A percentile compares a stretch with the other conserved stretches of the same genome.
phyloP scores from a whole-genome alignment of 805 yeast genomes.

The Yarrowia sp. region DNA sequence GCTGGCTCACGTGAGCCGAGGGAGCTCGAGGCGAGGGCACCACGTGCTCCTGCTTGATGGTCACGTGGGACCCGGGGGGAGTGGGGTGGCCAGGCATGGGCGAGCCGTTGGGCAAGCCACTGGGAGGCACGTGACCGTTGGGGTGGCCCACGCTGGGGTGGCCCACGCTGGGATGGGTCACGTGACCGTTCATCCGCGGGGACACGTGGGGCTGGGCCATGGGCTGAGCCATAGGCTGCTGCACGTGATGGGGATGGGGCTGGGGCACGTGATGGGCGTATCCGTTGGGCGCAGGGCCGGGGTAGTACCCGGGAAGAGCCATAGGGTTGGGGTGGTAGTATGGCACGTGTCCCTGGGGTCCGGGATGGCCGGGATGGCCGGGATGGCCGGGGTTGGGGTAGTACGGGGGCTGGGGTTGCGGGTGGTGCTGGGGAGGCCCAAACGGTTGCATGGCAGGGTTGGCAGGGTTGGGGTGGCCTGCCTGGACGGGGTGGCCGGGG shows the following conservation, averaged over 20 bases:
- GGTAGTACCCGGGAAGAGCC: slow-evolving; percentile 27
- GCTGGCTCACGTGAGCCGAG: slow-evolving; percentile 4
- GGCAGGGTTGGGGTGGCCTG: background rate
- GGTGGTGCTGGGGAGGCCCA: background rate
- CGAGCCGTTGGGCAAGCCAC: background rate
- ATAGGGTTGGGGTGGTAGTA: slow-evolving; percentile 8
- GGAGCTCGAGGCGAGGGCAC: background rate
- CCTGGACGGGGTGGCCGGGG: background rate
- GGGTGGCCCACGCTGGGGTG: too few species aligned
- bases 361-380: background rate
- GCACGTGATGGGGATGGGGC: background rate
- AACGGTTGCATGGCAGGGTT: background rate
- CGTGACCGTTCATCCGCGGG: too few species aligned
- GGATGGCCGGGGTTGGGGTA: slow-evolving; percentile 1
- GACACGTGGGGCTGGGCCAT: background rate
- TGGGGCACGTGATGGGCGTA: background rate
- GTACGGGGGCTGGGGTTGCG: background rate
- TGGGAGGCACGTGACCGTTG: background rate
- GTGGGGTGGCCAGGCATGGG: slow-evolving; percentile 7
- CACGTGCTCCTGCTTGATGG: slow-evolving; percentile 21
- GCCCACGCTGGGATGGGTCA: too few species aligned
- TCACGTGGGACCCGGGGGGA: slow-evolving; percentile 1
- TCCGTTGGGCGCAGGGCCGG: background rate
- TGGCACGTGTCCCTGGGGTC: background rate
- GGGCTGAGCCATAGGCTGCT: background rate